These are phyloP conservation scores for Kwoniella botswanensis DNA, from an alignment of 768 basidiomycete genomes.

Conservation along the genomic window DNA sequence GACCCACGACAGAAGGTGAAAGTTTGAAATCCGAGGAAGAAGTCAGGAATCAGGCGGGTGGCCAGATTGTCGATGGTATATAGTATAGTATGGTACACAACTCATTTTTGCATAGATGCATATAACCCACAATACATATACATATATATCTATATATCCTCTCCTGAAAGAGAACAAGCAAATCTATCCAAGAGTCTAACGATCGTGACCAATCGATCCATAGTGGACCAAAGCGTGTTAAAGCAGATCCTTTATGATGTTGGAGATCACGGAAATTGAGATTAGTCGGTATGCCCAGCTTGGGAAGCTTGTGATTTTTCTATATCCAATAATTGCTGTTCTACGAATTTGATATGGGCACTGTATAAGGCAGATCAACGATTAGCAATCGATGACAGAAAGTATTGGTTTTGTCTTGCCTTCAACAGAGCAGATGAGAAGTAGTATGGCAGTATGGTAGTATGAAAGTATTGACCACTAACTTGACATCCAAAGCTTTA, in stretches of 20 bases:
- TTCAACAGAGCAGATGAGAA: too few relatives aligned
- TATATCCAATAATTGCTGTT: conserved; percentile 63
- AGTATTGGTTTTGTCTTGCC: too few relatives aligned
- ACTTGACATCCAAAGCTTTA: conserved; percentile 28
- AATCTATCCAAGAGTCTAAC: neutral
- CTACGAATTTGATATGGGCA: conserved; percentile 74
- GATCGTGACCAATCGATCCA: neutral
- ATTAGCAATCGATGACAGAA: neutral
- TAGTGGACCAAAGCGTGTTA: neutral
- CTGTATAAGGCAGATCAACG: conserved; percentile 38
- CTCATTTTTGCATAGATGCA: conserved; percentile 1
- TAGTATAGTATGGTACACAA: conserved; percentile 19
- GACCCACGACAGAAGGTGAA: conserved; percentile 37
- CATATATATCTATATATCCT: too few relatives aligned
- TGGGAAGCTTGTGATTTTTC: conserved; percentile 13
- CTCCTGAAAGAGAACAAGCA: neutral
- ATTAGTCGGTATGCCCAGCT: neutral
- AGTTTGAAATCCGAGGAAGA: conserved; percentile 37
- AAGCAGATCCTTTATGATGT: too few relatives aligned
- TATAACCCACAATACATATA: too few relatives aligned
- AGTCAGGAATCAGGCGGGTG: conserved; percentile 22
- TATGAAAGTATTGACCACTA: neutral
- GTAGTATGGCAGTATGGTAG: too few relatives aligned
- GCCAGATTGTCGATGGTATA: conserved; percentile 48
- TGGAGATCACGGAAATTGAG: too few relatives aligned